phyloP scores from a whole-genome alignment of 2,329 filamentous ascomycete species.

The Fusarium virguliforme region DNA sequence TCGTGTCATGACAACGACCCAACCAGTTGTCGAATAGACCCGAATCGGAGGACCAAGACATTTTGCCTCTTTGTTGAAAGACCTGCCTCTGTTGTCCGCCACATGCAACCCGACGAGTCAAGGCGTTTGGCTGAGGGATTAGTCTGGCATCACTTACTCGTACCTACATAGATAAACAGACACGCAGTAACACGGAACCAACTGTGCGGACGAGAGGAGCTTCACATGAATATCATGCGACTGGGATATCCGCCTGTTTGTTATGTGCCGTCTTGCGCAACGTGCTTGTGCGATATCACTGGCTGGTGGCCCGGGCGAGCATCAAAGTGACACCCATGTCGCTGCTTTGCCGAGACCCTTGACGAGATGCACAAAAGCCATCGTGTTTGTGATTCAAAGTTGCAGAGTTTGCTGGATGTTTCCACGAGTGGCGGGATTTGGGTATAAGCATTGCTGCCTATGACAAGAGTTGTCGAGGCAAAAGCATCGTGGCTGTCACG shows the following conservation, averaged over 20 bases:
- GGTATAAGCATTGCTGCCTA: neutral
- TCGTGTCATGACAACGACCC: neutral
- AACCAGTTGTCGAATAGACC: neutral
- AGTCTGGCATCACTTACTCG: slow-evolving; percentile 16
- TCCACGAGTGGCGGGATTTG: slow-evolving; percentile 22
- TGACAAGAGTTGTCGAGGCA: neutral
- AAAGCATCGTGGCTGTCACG: neutral
- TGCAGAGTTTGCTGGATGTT: slow-evolving; percentile 7
- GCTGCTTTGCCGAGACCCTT: slow-evolving; percentile 19
- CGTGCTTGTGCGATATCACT: slow-evolving; percentile 7
- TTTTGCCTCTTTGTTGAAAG: slow-evolving; percentile 3
- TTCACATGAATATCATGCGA: neutral
- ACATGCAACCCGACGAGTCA: slow-evolving; percentile 5
- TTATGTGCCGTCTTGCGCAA: neutral
- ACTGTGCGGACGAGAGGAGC: slow-evolving; percentile 22
- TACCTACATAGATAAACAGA: neutral
- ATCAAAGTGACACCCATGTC: slow-evolving; percentile 10
- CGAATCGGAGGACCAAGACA: neutral
- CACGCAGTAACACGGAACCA: neutral
- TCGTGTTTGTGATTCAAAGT: slow-evolving; percentile 32
- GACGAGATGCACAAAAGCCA: slow-evolving; percentile 9
- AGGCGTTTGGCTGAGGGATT: neutral
- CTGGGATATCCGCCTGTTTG: neutral
- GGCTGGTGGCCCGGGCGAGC: neutral
- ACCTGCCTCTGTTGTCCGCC: neutral